Evolutionary conservation across 345 rosid species (phyloP).

Genomic region (Raphanus raphanistrum): DNA sequence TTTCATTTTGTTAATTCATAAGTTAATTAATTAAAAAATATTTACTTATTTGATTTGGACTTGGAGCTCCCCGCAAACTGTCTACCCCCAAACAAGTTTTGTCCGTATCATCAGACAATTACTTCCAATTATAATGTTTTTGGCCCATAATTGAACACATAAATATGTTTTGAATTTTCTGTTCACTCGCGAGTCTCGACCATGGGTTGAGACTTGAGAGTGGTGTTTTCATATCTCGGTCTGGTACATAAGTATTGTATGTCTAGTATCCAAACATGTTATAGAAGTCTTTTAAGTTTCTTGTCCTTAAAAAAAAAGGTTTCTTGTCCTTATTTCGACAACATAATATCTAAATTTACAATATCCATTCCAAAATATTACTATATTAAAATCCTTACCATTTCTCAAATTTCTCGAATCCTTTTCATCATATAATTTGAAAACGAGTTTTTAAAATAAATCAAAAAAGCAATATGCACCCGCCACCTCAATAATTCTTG

Average conservation of each 20-base stretch:
- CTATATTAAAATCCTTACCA: background rate
- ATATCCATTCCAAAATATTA: background rate
- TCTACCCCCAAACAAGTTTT: background rate
- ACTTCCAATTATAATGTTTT: background rate
- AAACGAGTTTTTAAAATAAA: background rate
- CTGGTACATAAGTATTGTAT: background rate
- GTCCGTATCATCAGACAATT: background rate
- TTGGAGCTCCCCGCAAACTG: background rate
- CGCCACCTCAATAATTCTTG: background rate
- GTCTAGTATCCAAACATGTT: background rate
- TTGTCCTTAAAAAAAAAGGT: conserved; percentile 6
- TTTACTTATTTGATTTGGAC: background rate
- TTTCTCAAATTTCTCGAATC: background rate
- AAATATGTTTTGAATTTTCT: background rate
- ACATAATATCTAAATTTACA: background rate
- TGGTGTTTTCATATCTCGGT: background rate
- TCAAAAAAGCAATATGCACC: conserved; percentile 2
- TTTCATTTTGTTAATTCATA: conserved; percentile 11
- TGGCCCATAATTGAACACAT: background rate
- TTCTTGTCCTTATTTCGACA: conserved; percentile 1
- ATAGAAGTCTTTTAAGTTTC: background rate
- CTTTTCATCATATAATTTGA: conserved; percentile 11
- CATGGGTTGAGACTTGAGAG: background rate
- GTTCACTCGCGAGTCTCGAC: background rate
- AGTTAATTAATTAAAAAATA: background rate